Percentiles rank a stretch among this genome's conserved stretches.
Evolutionary conservation across 1,139 yeast genomes (phyloP).

Genomic region (Sugiyamaella neomexicana): DNA sequence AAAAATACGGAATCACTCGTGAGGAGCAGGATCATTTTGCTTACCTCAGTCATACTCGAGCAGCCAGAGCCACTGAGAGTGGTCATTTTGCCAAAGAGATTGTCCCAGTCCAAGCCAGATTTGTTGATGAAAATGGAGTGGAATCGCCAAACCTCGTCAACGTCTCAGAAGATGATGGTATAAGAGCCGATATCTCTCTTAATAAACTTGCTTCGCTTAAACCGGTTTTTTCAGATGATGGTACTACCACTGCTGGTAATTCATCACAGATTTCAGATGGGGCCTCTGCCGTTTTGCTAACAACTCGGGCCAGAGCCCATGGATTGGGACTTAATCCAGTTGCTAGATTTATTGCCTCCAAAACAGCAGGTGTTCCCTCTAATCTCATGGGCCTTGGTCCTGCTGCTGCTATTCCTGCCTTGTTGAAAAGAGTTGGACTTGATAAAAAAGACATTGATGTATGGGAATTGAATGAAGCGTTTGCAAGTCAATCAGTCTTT

Average conservation of each 20-base stretch:
- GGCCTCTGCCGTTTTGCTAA: conserved; percentile 46
- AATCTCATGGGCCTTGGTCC: conserved; percentile 48
- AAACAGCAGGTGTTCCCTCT: conserved; percentile 45
- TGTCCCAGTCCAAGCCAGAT: conserved; percentile 42
- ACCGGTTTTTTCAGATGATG: conserved; percentile 44
- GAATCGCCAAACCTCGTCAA: conserved; percentile 26
- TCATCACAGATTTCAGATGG: conserved; percentile 49
- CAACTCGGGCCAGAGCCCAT: conserved; percentile 44
- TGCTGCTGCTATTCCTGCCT: conserved; percentile 38
- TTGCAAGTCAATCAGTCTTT: conserved; percentile 46
- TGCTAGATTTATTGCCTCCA: conserved; percentile 46
- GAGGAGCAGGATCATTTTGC: conserved; percentile 45
- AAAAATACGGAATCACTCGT: conserved; percentile 37
- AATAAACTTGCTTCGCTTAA: conserved; percentile 41
- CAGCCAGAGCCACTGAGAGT: conserved; percentile 41
- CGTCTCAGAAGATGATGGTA: conserved; percentile 40
- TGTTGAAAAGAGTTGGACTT: conserved; percentile 28
- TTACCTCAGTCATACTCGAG: conserved; percentile 42
- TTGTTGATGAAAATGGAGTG: conserved; percentile 31
- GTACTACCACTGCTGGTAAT: conserved; percentile 48
- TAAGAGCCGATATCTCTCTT: conserved; percentile 38
- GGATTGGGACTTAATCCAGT: conserved; percentile 42
- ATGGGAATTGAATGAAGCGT: conserved; percentile 48
- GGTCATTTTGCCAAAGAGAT: conserved; percentile 46
- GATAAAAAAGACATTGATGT: conserved; percentile 41